These are phyloP conservation scores for Phaeodactylum tricornutum DNA, from an alignment of 108 stramenopile genomes.

Conservation along the genomic window DNA sequence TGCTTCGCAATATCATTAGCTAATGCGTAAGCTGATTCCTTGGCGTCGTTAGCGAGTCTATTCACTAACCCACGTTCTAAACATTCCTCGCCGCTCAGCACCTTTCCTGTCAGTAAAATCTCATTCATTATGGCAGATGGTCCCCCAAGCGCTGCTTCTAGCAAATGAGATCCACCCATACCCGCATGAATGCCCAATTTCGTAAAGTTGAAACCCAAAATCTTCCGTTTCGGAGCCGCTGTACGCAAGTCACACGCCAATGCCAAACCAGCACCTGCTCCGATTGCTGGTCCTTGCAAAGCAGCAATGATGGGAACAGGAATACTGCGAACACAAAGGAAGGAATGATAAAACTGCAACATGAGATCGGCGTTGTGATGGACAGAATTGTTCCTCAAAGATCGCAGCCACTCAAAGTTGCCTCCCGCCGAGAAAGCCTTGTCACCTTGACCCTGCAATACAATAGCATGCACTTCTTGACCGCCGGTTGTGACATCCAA, in stretches of 20 bases:
- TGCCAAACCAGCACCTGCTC: conserved; percentile 65
- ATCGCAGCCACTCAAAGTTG: conserved; percentile 44
- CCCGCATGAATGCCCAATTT: conserved; percentile 68
- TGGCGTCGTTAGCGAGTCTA: conserved; percentile 12
- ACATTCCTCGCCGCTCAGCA: conserved; percentile 44
- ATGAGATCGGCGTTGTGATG: conserved; percentile 49
- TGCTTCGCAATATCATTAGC: conserved; percentile 28
- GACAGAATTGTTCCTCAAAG: conserved; percentile 28
- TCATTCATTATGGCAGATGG: conserved; percentile 23
- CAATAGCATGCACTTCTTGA: conserved; percentile 32
- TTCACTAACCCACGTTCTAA: conserved; percentile 31
- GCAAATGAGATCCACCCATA: conserved; percentile 58
- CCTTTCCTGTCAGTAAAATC: conserved; percentile 43
- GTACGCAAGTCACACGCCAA: conserved; percentile 64
- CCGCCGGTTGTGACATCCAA: conserved; percentile 8
- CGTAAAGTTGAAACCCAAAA: conserved; percentile 64
- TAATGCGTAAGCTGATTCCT: conserved; percentile 23
- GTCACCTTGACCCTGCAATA: conserved; percentile 49
- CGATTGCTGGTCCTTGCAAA: conserved; percentile 66
- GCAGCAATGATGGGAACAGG: conserved; percentile 69
- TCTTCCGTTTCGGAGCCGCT: conserved; percentile 13
- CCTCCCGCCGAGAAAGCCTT: conserved; percentile 75
- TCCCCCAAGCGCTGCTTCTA: conserved; percentile 31
- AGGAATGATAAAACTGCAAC: conserved; percentile 55
- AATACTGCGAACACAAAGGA: conserved; percentile 52